Evolutionary conservation across 2,329 filamentous ascomycete genomes (phyloP), one percentile per base, ranked within the genome.

Genomic region (Dothidotthia symphoricarpi): DNA sequence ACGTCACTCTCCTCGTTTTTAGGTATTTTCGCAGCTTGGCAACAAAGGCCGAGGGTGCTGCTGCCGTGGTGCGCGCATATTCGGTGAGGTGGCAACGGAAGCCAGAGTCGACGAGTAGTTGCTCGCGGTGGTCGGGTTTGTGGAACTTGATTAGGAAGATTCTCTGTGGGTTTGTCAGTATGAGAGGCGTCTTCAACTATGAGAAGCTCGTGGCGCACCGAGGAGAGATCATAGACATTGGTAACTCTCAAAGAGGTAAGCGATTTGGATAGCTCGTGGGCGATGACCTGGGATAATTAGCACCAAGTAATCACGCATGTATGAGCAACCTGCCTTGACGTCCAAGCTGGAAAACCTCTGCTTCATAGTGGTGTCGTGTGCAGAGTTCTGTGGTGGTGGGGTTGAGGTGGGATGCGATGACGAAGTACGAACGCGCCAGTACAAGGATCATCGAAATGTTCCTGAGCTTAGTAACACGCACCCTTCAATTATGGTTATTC

Each of bases 131-230:
- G 60, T 91, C 84, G 28, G 91, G 88, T 66, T 93, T 95, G 38
- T 89, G 83, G 63, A 98, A 93, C 64, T 96, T 97, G 68, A 98
- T 79, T 16, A 97, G 82, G 61, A 97, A 88, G 61, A 97, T 96
- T 63, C 91, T 89, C 72, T 78, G 40, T 28, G 17, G 16, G n/a
- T 28, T 19, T 28, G 45, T 55, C 12, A 54, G 43, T 8, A 10
- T 8, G n/a, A n/a, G 3, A 15, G 15, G 10, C 6, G 3, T 17
- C 24, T 6, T 11, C 19, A 9, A 19, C 16, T 16, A 29, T 24
- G 19, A 11, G 9, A 28, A 36, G 27, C 19, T 28, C 19, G 31
- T 15, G 25, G 45, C 70, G 24, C 70, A 80, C 76, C 50, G 89
- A 89, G 47, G 88, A 95, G 43, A 98, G 81, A 67, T 98, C 93